Evolutionary conservation across 192 early-diverging fungal species (phyloP), one percentile per base, ranked within the genome.

Genomic region (Phlyctochytrium planicorne): DNA sequence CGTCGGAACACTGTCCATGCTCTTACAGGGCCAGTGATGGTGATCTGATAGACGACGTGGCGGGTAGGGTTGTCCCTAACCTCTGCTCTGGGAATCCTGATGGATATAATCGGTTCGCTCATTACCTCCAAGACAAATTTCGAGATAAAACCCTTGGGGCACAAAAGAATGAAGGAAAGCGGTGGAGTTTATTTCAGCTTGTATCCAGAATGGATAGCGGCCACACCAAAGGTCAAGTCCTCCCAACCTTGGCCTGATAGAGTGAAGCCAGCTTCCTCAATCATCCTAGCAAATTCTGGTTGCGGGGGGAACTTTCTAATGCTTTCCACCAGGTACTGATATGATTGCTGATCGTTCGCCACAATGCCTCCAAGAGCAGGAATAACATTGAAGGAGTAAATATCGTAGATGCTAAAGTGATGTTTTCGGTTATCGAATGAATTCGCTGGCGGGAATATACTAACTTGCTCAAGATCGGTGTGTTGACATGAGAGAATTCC

Each of bases 271-370:
- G 90, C 88, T 32, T 92, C 82, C 53, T 89, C 80, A 75, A 99
- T 95, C 78, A 97, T 93, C 68, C 90, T 72, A 1, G 91, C 91
- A 86, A 99, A 99, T 68, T 89, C 84, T 37, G 85, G 80, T 80
- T 97, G 97, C 17, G 87, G 66, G 40, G 93, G 93, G 83, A 99
- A 99, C 76, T 88, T 88, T 68, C 93, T 89, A 66, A 99, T 99
- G 61, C 88, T 91, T 73, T 99, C 97, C 24, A 99, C 97, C 17
- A 99, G 80, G 75, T 99, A 99, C 80, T 97, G 91, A 75, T 99
- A 99, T 25, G 93, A 96, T 29, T 89, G 86, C 30, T 89, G 85
- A 76, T 98, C 95, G 36, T 86, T 82, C 23, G 96, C 95, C 57
- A 98, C 84, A 32, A 91, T 56, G 72, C 92, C 90, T 27, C 96